Conservation (phyloP, 2,329 filamentous ascomycete genomes). For the Ophiostoma angusticollis region DNA sequence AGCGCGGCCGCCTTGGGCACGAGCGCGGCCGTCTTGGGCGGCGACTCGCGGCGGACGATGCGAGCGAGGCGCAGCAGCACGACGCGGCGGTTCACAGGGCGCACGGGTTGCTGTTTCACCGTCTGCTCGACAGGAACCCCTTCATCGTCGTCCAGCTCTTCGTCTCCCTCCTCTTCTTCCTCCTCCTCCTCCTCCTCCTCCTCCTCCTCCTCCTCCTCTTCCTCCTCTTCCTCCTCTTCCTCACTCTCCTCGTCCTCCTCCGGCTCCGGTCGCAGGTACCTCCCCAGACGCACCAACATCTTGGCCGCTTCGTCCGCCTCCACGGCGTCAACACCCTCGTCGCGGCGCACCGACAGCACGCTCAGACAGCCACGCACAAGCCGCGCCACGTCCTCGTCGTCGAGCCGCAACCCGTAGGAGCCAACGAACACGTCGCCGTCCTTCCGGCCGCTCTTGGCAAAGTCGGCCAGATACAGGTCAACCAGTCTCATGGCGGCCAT, state of each 20-base stretch:
- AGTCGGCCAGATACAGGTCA: conserved; percentile 66
- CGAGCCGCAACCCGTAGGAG: conserved; percentile 57
- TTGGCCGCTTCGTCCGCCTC: conserved; percentile 69
- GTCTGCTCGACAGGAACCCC: too few relatives aligned
- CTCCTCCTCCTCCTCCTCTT: conserved; percentile 25
- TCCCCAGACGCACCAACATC: conserved; percentile 71
- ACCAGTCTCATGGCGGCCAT: conserved; percentile 62
- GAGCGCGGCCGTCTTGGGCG: conserved; percentile 49
- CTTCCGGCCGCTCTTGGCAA: conserved; percentile 48
- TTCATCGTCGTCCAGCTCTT: conserved; percentile 31
- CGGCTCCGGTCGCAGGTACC: conserved; percentile 43
- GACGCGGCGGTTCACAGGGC: conserved; percentile 29
- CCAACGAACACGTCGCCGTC: conserved; percentile 31
- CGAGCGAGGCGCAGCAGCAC: conserved; percentile 67
- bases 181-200: conserved; percentile 28
- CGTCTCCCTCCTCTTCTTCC: conserved; percentile 24
- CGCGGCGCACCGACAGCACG: conserved; percentile 41
- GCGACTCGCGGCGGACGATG: conserved; percentile 64
- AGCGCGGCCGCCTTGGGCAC: conserved; percentile 65
- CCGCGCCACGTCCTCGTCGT: conserved; percentile 48
- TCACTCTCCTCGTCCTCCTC: conserved; percentile 31
- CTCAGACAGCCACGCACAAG: conserved; percentile 37
- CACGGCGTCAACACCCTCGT: conserved; percentile 50
- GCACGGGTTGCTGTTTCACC: too few relatives aligned
- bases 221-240: conserved; percentile 26